A percentile compares a stretch with the other conserved stretches of the same genome.
These are phyloP conservation scores for Ascochyta lentis DNA, from an alignment of 2,329 filamentous ascomycete genomes.

Conservation along the genomic window DNA sequence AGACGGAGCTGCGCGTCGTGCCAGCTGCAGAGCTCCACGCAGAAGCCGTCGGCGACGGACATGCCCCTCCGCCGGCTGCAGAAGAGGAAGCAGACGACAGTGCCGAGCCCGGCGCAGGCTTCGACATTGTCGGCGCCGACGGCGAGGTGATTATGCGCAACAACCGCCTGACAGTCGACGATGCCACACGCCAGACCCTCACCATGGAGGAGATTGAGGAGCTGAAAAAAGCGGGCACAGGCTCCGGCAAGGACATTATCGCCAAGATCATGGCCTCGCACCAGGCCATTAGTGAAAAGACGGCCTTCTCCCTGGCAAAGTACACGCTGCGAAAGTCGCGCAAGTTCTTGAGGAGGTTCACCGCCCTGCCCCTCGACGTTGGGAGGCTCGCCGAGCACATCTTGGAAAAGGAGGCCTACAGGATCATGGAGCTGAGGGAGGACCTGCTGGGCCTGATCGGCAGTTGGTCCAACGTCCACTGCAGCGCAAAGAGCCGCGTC, in stretches of 20 bases:
- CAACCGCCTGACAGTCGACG: slow-evolving; percentile 69
- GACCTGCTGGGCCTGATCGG: slow-evolving; percentile 82
- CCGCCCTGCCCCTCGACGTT: slow-evolving; percentile 82
- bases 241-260: slow-evolving; percentile 86
- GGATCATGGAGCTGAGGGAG: slow-evolving; percentile 84
- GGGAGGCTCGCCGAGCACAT: slow-evolving; percentile 77
- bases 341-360: slow-evolving; percentile 91
- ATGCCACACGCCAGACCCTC: slow-evolving; percentile 74
- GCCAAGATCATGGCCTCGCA: slow-evolving; percentile 92
- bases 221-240: slow-evolving; percentile 73
- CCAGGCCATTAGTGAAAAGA: slow-evolving; percentile 90
- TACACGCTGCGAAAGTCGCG: slow-evolving; percentile 93
- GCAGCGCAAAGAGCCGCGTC: slow-evolving; percentile 56
- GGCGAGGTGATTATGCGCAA: slow-evolving; percentile 63
- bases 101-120: slow-evolving; percentile 46
- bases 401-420: slow-evolving; percentile 79
- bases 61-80: slow-evolving; percentile 48
- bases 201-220: slow-evolving; percentile 74
- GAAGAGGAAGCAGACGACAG: slow-evolving; percentile 43
- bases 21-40: slow-evolving; percentile 82
- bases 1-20: slow-evolving; percentile 77
- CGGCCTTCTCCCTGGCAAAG: slow-evolving; percentile 89
- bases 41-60: slow-evolving; percentile 69
- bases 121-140: slow-evolving; percentile 57
- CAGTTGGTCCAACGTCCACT: slow-evolving; percentile 91